Percentiles rank a stretch among this genome's conserved stretches.
Evolutionary conservation across 208 protist genomes (phyloP).

Genomic region (Trypanosoma platydactyli): DNA sequence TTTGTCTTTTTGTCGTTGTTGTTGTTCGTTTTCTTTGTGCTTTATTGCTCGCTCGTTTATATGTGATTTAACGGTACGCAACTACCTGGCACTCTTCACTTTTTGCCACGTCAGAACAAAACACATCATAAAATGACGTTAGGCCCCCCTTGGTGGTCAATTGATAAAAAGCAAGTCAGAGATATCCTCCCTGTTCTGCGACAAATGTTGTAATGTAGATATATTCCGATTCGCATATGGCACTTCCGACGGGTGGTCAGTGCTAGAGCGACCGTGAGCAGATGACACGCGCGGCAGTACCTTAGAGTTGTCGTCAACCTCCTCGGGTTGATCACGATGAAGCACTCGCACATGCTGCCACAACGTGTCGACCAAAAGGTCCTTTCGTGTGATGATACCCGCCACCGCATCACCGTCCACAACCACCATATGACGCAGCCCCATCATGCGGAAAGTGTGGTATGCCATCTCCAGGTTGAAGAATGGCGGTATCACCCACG

Average conservation of each 20-base stretch:
- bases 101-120: no score
- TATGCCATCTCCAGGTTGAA: slow-evolving; percentile 89
- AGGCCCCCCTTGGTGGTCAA: no score
- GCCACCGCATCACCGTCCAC: slow-evolving; percentile 78
- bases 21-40: neutral
- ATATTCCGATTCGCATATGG: neutral
- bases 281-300: neutral
- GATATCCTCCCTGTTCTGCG: neutral
- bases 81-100: no score
- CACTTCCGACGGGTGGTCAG: neutral
- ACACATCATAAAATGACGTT: no score
- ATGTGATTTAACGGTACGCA: no score
- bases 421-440: slow-evolving; percentile 92
- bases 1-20: neutral
- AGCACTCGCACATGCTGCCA: slow-evolving; percentile 51
- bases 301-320: neutral
- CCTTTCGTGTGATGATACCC: slow-evolving; percentile 94
- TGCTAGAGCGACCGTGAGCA: neutral
- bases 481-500: slow-evolving; percentile 85
- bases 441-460: slow-evolving; percentile 91
- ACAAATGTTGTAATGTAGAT: neutral
- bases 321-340: slow-evolving; percentile 8
- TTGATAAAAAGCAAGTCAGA: slow-evolving; percentile 7
- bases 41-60: no score
- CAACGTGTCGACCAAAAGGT: slow-evolving; percentile 79